Evolutionary conservation across 2,329 filamentous ascomycete species (phyloP), one percentile per base, ranked within the genome.

Genomic region (Trichoderma sp.): DNA sequence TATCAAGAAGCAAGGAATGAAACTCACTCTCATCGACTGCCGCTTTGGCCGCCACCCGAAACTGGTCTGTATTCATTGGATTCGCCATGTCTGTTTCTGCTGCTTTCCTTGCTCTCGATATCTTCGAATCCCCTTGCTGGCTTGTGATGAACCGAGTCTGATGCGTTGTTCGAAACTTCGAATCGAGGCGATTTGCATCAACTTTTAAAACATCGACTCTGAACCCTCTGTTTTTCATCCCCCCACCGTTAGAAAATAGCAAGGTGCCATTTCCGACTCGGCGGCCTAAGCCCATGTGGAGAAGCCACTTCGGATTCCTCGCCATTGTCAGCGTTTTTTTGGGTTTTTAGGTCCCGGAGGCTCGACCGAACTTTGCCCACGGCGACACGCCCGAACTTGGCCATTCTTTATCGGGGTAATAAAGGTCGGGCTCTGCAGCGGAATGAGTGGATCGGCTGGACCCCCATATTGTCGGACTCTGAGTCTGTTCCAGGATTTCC

Each of bases 1-100:
- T 20, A 32, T 15, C 23, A 43, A 59, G 65, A 47, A 59, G 7
- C 20, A 53, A 23, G 7, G 9, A 32, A 15, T 23, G 17, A 68
- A 12, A 84, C 90, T 79, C 82, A 94, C 93, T 97, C 72, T 97
- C 92, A 75, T 97, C 92, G 78, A 97, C 90, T 73, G 92, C 91
- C 71, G 90, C 88, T 74, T 93, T 88, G 58, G 93, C 94, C 74
- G 93, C 93, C 73, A 89, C 84, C 74, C 90, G 88, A 81, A 97
- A 98, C 77, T 95, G 88, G 70, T 91, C 84, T 32, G 91, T 90
- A 78, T 97, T 90, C 95, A 97, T 97, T 34, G 68, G 57, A 39
- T 63, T 32, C 15, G 63, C 43, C 43, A 72, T 68, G 28, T 34
- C 34, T 63, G n/a, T 58, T n/a, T 55, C 47, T 58, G 34, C n/a